Conservation (phyloP, 306 rosid genomes). For the Prinsepia uniflora region DNA sequence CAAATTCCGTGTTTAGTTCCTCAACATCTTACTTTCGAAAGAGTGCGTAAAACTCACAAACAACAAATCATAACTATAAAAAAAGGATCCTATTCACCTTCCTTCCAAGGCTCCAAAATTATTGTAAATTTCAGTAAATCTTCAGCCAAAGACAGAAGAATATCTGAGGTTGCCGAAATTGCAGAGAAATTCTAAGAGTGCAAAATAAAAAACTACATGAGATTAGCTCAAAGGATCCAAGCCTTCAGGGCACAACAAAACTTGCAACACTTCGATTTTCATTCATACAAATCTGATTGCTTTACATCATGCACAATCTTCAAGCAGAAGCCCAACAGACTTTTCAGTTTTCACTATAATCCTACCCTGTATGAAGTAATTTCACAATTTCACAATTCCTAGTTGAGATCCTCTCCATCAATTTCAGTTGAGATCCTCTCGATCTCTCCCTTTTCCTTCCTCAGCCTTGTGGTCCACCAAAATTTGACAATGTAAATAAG, state of each 20-base stretch:
- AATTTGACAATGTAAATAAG: background rate
- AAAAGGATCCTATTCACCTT: too few relatives aligned
- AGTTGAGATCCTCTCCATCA: background rate
- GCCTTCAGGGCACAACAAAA: background rate
- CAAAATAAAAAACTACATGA: too few relatives aligned
- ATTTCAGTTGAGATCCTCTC: background rate
- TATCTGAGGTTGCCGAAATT: background rate
- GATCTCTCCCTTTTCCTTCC: background rate
- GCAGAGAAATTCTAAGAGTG: background rate
- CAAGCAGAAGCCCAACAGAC: background rate
- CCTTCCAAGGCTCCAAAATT: too few relatives aligned
- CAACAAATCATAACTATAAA: too few relatives aligned
- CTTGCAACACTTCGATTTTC: background rate
- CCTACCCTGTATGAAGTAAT: background rate
- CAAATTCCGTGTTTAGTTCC: too few relatives aligned
- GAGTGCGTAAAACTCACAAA: too few relatives aligned
- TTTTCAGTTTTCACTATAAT: background rate
- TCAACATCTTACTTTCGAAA: too few relatives aligned
- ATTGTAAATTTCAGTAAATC: too few relatives aligned
- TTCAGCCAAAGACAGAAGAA: background rate
- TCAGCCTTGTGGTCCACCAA: background rate
- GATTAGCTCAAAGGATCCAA: background rate
- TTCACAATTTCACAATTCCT: background rate
- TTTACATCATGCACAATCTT: conserved; percentile 3
- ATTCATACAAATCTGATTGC: background rate